Evolutionary conservation across 2,329 filamentous ascomycete genomes (phyloP).

Genomic region (Diaporthe vexans): DNA sequence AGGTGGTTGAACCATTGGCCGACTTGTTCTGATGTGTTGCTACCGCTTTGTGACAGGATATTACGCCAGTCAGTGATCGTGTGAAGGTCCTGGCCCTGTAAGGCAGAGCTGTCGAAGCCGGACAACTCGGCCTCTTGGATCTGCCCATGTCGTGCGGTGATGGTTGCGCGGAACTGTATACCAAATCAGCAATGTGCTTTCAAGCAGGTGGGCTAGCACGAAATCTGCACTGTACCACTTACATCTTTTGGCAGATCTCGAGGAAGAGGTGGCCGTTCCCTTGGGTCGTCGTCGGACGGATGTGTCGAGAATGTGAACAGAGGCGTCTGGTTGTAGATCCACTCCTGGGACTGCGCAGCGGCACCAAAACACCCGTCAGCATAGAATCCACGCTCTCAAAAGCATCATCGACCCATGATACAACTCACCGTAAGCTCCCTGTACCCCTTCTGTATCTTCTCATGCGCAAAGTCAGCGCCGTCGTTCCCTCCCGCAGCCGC

Average conservation of each 20-base stretch:
- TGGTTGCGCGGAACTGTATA: slow-evolving; percentile 50
- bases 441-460: slow-evolving; percentile 71
- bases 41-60: slow-evolving; percentile 40
- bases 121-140: slow-evolving; percentile 49
- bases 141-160: slow-evolving; percentile 57
- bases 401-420: neutral
- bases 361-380: neutral
- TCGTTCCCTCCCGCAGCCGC: slow-evolving; percentile 51
- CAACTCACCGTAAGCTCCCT: slow-evolving; percentile 70
- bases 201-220: neutral
- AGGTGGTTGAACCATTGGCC: slow-evolving; percentile 51
- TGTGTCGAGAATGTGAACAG: slow-evolving; percentile 80
- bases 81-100: slow-evolving; percentile 47
- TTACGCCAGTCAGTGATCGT: slow-evolving; percentile 49
- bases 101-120: slow-evolving; percentile 44
- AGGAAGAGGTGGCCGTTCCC: slow-evolving; percentile 66
- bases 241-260: slow-evolving; percentile 62
- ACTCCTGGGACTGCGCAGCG: slow-evolving; percentile 69
- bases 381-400: slow-evolving; percentile 51
- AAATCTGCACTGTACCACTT: slow-evolving; percentile 44
- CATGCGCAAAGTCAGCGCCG: slow-evolving; percentile 58
- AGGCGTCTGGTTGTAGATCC: slow-evolving; percentile 90
- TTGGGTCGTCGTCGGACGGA: slow-evolving; percentile 70
- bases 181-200: neutral
- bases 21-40: slow-evolving; percentile 38